Evolutionary conservation across 257 asterid species (phyloP).

Genomic region (Petunia secreta): DNA sequence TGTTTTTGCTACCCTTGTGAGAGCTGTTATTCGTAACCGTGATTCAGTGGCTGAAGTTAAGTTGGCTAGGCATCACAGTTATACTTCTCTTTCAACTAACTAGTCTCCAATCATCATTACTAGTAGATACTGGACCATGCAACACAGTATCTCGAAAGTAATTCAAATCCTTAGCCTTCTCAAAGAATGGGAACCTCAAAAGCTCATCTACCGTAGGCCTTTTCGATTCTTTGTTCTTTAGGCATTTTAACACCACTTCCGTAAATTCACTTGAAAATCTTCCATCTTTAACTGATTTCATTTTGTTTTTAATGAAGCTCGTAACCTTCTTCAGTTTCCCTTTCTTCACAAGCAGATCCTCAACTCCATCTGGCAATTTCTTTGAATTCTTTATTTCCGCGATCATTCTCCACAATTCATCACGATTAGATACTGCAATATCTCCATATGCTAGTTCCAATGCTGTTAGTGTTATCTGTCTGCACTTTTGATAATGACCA

Average conservation of each 20-base stretch:
- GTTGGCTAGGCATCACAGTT: slow-evolving; percentile 38
- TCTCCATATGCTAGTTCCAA: slow-evolving; percentile 25
- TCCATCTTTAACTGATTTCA: not conserved
- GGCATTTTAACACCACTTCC: slow-evolving; percentile 16
- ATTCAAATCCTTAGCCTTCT: too few species aligned
- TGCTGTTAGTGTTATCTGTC: not conserved
- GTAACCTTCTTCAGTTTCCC: not conserved
- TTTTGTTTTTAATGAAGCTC: not conserved
- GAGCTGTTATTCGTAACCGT: slow-evolving; percentile 33
- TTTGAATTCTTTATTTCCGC: not conserved
- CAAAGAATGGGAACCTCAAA: too few species aligned
- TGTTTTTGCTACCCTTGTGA: slow-evolving; percentile 41
- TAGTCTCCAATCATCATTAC: too few species aligned
- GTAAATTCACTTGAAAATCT: slow-evolving; percentile 11
- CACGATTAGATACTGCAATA: not conserved
- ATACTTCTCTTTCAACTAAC: too few species aligned
- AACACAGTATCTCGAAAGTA: too few species aligned
- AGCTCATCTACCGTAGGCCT: too few species aligned
- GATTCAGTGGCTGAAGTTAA: slow-evolving; percentile 33
- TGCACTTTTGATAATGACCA: too few species aligned
- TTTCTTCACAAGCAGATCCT: not conserved
- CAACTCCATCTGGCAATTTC: slow-evolving; percentile 9
- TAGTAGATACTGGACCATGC: slow-evolving; percentile 36
- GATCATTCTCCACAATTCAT: not conserved
- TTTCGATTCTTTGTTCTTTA: not conserved